Evolutionary conservation across 805 yeast genomes (phyloP).

Genomic region (Ogataea neopini): DNA sequence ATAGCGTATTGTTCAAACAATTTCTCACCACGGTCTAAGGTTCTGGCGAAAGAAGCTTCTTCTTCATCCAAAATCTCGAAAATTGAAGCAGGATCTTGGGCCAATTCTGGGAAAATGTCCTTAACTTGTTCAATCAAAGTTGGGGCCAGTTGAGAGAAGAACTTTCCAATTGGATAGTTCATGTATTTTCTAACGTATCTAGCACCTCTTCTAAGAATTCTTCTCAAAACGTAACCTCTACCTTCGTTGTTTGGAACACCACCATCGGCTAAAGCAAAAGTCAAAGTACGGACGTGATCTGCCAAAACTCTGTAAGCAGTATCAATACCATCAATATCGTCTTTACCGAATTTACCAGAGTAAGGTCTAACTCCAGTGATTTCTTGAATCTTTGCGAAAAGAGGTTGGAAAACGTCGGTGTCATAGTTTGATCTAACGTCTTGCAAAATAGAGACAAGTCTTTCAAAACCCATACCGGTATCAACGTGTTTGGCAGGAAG

Average conservation of each 20-base stretch:
- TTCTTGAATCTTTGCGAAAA: constrained; percentile 83
- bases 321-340: constrained; percentile 91
- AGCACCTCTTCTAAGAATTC: constrained; percentile 97
- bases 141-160: constrained; percentile 90
- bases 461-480: constrained; percentile 98
- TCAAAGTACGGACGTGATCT: constrained; percentile 96
- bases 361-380: constrained; percentile 92
- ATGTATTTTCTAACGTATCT: constrained; percentile 95
- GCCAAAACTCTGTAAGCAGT: constrained; percentile 98
- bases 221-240: constrained; percentile 95
- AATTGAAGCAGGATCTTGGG: constrained; percentile 66
- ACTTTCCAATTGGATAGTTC: constrained; percentile 92
- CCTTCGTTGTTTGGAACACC: constrained; percentile 99
- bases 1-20: constrained; percentile 91
- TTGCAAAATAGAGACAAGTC: constrained; percentile 92
- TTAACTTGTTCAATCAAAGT: constrained; percentile 86
- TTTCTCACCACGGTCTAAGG: constrained; percentile 97
- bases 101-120: constrained; percentile 90
- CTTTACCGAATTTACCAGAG: constrained; percentile 89
- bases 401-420: constrained; percentile 93
- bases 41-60: constrained; percentile 91
- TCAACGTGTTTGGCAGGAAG: constrained; percentile 95
- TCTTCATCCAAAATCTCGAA: constrained; percentile 94
- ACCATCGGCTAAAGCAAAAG: constrained; percentile 96
- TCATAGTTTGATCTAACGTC: constrained; percentile 92